Conservation (phyloP, 768 basidiomycete genomes). For the Cystofilobasidium bisporidii region DNA sequence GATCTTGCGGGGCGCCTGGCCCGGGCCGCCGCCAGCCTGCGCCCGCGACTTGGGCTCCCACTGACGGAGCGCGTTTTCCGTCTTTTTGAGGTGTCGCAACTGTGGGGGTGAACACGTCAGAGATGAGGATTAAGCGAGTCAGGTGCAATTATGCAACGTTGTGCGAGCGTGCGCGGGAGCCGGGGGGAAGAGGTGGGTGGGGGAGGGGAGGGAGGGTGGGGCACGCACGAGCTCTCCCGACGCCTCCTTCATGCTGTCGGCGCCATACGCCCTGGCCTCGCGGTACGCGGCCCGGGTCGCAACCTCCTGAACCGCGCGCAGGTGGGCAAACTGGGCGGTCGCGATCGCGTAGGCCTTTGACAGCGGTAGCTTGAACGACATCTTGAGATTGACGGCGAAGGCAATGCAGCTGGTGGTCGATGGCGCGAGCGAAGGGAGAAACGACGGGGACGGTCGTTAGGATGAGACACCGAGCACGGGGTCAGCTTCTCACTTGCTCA, state of each 20-base stretch:
- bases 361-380: conserved; percentile 54
- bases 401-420: conserved; percentile 55
- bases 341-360: conserved; percentile 70
- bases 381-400: conserved; percentile 69
- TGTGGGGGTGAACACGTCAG: neutral
- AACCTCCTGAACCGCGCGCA: conserved; percentile 75
- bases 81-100: conserved; percentile 14
- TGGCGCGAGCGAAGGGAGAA: neutral
- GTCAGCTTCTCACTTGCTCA: neutral
- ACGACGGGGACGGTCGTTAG: neutral
- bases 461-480: neutral
- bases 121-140: neutral
- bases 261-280: conserved; percentile 71
- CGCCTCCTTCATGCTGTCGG: conserved; percentile 52
- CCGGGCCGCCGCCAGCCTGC: neutral
- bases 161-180: neutral
- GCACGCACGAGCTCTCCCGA: conserved; percentile 21
- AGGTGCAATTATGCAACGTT: neutral
- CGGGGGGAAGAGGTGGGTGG: neutral
- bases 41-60: conserved; percentile 3
- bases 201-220: no score
- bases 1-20: neutral
- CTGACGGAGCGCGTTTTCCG: conserved; percentile 18
- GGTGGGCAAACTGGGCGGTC: conserved; percentile 73
- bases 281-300: conserved; percentile 62